A percentile compares a stretch with the other conserved stretches of the same genome.
Conservation (phyloP, 352 stramenopile genomes). For the Globisporangium emineosum region DNA sequence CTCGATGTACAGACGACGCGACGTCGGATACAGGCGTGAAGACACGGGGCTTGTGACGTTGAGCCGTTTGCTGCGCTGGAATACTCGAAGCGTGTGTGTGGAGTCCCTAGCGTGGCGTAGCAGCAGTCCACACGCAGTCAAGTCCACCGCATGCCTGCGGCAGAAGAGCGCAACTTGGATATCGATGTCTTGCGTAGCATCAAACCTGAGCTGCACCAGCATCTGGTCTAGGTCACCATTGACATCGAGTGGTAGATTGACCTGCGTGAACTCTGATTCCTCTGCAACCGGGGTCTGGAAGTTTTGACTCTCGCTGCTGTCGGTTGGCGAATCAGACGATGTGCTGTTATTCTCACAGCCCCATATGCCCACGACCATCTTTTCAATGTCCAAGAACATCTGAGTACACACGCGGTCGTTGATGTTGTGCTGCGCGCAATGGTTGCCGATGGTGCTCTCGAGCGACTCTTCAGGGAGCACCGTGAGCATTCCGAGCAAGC, state of each 20-base stretch:
- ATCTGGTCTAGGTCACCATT: constrained; percentile 14
- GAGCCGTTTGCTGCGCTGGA: constrained; percentile 15
- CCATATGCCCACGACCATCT: constrained; percentile 43
- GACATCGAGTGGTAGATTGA: constrained; percentile 16
- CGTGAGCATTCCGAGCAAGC: constrained; percentile 18
- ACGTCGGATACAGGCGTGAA: constrained; percentile 28
- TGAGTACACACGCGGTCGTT: constrained; percentile 14
- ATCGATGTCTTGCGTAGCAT: constrained; percentile 25
- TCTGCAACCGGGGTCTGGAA: not conserved
- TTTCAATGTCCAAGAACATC: constrained; percentile 18
- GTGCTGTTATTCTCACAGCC: constrained; percentile 29
- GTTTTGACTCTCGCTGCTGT: not conserved
- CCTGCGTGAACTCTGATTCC: constrained; percentile 1
- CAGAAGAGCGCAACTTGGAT: constrained; percentile 43
- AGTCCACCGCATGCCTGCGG: constrained; percentile 19
- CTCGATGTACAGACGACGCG: constrained; percentile 46
- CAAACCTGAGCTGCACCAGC: constrained; percentile 16
- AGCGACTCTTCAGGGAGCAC: constrained; percentile 38
- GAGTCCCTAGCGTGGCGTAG: constrained; percentile 26
- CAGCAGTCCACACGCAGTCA: constrained; percentile 30
- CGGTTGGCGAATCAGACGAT: not conserved
- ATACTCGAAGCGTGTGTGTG: constrained; percentile 17
- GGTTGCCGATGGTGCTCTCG: constrained; percentile 25
- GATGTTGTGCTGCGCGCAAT: constrained; percentile 28
- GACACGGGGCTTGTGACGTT: constrained; percentile 27